Conservation (phyloP, 805 yeast genomes). For the Maudiozyma turicensis region DNA sequence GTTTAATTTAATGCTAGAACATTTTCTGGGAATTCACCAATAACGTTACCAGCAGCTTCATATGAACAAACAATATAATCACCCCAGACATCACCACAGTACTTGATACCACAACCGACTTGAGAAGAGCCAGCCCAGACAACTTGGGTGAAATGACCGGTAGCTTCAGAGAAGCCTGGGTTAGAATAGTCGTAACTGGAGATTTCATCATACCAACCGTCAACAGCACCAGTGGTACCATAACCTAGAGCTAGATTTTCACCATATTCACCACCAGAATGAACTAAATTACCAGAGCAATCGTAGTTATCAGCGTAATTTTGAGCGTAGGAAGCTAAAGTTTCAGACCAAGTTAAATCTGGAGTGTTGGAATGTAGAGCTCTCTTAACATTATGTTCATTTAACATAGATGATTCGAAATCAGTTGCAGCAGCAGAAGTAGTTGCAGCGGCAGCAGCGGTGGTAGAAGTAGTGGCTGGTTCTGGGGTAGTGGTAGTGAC, state of each 20-base stretch:
- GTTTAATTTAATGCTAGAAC: constrained; percentile 12
- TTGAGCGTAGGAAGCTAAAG: constrained; percentile 39
- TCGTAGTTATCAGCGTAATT: constrained; percentile 40
- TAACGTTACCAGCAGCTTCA: constrained; percentile 61
- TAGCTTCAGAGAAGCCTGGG: constrained; percentile 34
- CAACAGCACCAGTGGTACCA: constrained; percentile 36
- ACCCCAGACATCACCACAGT: constrained; percentile 46
- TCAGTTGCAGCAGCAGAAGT: constrained; percentile 5
- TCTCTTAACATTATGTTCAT: constrained; percentile 43
- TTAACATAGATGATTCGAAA: constrained; percentile 20
- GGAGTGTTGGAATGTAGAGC: constrained; percentile 24
- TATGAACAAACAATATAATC: constrained; percentile 68
- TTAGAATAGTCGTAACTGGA: constrained; percentile 42
- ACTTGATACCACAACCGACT: constrained; percentile 62
- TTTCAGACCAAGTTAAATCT: constrained; percentile 40
- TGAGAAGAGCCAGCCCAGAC: constrained; percentile 55
- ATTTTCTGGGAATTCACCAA: constrained; percentile 39
- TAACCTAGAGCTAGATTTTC: constrained; percentile 70
- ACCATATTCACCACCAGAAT: constrained; percentile 51
- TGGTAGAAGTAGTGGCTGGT: constrained; percentile 4
- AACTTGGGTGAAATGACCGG: constrained; percentile 69
- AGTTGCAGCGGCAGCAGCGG: constrained; percentile 8
- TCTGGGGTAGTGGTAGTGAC: constrained; percentile 2
- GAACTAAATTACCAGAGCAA: constrained; percentile 50
- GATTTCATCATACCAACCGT: constrained; percentile 70